These are phyloP conservation scores for Gautieria morchelliformis DNA, from an alignment of 768 basidiomycete species.

Conservation along the genomic window DNA sequence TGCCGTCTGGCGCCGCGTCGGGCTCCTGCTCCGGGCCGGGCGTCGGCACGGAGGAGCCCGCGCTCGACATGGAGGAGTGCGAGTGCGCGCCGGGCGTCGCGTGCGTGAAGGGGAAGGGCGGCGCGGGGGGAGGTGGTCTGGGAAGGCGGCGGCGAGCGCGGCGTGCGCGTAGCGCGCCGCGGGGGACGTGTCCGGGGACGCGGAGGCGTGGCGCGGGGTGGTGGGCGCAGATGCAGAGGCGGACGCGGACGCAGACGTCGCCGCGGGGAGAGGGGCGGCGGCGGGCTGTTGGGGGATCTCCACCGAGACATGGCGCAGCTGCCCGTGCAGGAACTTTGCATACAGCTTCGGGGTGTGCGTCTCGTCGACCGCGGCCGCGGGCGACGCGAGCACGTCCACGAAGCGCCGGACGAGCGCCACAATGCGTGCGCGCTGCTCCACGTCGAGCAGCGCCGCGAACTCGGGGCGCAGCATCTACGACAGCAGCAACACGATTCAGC, in stretches of 20 bases:
- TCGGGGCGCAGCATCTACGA: constrained; percentile 62
- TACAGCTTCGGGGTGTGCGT: constrained; percentile 74
- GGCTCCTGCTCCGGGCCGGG: background rate
- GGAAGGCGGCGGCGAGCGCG: background rate
- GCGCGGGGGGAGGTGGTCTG: background rate
- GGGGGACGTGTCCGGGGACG: background rate
- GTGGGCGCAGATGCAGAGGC: no score
- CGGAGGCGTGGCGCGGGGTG: background rate
- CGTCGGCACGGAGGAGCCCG: background rate
- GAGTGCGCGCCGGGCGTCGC: background rate
- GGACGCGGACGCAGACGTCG: background rate
- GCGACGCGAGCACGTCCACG: constrained; percentile 60
- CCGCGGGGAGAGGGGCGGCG: background rate
- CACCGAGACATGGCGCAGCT: constrained; percentile 27
- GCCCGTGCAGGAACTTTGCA: constrained; percentile 65
- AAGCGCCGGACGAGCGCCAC: constrained; percentile 62
- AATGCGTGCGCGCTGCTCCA: constrained; percentile 59
- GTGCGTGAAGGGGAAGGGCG: background rate
- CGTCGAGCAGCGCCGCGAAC: constrained; percentile 50
- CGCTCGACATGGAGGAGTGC: background rate
- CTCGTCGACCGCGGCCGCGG: constrained; percentile 71
- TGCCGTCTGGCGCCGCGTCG: no score
- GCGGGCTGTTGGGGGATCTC: background rate
- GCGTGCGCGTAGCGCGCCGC: background rate
- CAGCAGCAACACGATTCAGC: background rate